These are phyloP conservation scores for Apiospora koreana DNA, from an alignment of 2,329 filamentous ascomycete genomes.

Conservation along the genomic window DNA sequence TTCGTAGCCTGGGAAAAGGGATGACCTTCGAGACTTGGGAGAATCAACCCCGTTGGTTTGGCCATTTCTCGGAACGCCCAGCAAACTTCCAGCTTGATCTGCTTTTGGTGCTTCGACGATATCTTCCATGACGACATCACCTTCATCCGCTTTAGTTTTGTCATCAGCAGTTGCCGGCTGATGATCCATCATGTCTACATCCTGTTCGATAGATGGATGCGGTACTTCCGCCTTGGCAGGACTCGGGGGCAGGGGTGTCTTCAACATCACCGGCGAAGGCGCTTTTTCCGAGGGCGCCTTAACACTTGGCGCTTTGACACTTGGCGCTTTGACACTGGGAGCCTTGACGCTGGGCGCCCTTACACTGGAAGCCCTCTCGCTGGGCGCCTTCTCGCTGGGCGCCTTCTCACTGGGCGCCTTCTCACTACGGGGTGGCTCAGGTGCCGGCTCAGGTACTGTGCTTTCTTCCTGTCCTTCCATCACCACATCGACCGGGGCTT, in stretches of 20 bases:
- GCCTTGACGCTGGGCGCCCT: background rate
- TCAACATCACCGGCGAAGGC: slow-evolving; percentile 16
- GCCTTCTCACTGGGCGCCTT: background rate
- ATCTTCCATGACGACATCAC: slow-evolving; percentile 40
- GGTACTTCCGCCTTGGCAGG: slow-evolving; percentile 23
- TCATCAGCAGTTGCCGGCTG: slow-evolving; percentile 17
- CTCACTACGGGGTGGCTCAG: background rate
- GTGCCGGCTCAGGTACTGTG: background rate
- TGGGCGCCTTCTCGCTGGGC: background rate
- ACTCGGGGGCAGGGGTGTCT: slow-evolving; percentile 12
- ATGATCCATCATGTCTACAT: slow-evolving; percentile 22
- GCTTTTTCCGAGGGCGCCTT: slow-evolving; percentile 20
- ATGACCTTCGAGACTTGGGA: slow-evolving; percentile 22
- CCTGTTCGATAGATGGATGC: slow-evolving; percentile 30
- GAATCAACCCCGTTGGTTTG: slow-evolving; percentile 15
- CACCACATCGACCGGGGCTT: slow-evolving; percentile 8
- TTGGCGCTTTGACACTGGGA: background rate
- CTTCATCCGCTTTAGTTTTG: slow-evolving; percentile 25
- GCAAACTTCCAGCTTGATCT: background rate
- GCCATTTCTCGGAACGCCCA: slow-evolving; percentile 14
- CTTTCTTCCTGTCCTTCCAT: background rate
- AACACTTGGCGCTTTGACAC: background rate
- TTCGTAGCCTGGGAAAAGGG: slow-evolving; percentile 28
- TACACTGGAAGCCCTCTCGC: background rate
- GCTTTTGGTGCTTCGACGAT: slow-evolving; percentile 21